These are phyloP conservation scores for Chalaropsis thielavioides DNA, from an alignment of 2,329 filamentous ascomycete species.

Conservation along the genomic window DNA sequence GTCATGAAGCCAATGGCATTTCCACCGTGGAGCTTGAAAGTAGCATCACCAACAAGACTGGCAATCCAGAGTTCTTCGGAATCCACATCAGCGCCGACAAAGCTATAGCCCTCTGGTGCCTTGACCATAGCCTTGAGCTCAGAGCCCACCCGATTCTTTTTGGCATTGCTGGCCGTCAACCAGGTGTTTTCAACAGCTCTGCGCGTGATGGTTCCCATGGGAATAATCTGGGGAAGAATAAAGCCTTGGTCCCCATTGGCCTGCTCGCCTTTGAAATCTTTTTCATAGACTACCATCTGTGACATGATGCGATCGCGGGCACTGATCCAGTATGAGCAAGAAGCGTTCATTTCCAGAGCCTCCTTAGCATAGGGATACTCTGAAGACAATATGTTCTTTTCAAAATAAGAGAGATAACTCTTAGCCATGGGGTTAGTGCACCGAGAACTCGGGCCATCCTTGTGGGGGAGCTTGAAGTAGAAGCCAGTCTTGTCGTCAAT, in stretches of 20 bases:
- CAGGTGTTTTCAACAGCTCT: conserved; percentile 95
- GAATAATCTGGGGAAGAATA: conserved; percentile 88
- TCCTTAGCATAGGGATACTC: conserved; percentile 85
- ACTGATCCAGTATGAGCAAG: conserved; percentile 98
- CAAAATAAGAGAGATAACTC: conserved; percentile 78
- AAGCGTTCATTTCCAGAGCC: conserved; percentile 94
- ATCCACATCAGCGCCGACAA: conserved; percentile 94
- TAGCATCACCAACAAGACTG: conserved; percentile 82
- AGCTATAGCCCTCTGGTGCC: conserved; percentile 77
- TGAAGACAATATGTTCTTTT: conserved; percentile 73
- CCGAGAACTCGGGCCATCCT: conserved; percentile 74
- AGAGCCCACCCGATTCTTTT: conserved; percentile 87
- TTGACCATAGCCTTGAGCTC: conserved; percentile 95
- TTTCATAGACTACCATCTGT: conserved; percentile 86
- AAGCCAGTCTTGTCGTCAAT: conserved; percentile 48
- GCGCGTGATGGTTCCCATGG: conserved; percentile 94
- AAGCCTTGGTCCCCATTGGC: conserved; percentile 41
- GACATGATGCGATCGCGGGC: conserved; percentile 82
- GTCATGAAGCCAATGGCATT: conserved; percentile 99
- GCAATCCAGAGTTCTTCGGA: conserved; percentile 98
- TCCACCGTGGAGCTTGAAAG: conserved; percentile 87
- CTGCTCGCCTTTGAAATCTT: conserved; percentile 32
- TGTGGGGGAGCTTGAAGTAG: conserved; percentile 93
- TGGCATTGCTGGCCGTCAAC: conserved; percentile 95
- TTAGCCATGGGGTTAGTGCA: conserved; percentile 86